Base-by-base conservation (phyloP, 768 basidiomycete species). In the Xerocomus potaroensis region DNA sequence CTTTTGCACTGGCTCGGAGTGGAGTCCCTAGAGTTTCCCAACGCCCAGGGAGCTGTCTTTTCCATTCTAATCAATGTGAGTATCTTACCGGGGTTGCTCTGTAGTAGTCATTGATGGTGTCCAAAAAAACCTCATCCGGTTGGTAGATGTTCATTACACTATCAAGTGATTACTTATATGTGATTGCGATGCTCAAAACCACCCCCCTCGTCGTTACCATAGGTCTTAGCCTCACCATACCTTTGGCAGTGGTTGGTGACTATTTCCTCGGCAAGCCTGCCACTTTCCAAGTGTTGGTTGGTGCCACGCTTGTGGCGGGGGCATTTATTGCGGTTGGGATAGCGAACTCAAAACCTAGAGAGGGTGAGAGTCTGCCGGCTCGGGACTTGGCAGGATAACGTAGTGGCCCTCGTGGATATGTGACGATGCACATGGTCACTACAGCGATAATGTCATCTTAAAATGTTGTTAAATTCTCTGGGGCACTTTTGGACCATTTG, bases 161-260 rank as follows among this genome's bases (percentile, higher is more conserved):
- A 26, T 80, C 79, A 8, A 89, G 87, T 49, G 92, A 96, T 67
- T 95, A 86, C 61, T 62, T 92, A 37, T 91, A 91, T 61, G 81
- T 91, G 23, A 61, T 91, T 16, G 87, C 93, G 3, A 95, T 97
- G 92, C 80, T 99, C 52, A 95, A 94, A 71, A 99, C 95, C 7
- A 93, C 93, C 1, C 94, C 94, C 1, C 71, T 94, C 11, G 90
- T 96, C 16, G 94, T 88, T 15, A 98, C 95, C 1, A 74, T 97
- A 45, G 95, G 95, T 22, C 75, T 98, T 8, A 91, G 87, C 47
- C 76, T 98, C 12, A 96, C 96, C 1, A 96, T 97, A 63, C 95
- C 93, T 5, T 72, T 94, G 42, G 91, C 96, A 6, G 82, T 97
- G 40, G 41, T 87, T 8, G 93, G 93, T 12, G 93, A 96, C 57